Evolutionary conservation across 352 stramenopile species (phyloP).

Genomic region (Pythium sp.): DNA sequence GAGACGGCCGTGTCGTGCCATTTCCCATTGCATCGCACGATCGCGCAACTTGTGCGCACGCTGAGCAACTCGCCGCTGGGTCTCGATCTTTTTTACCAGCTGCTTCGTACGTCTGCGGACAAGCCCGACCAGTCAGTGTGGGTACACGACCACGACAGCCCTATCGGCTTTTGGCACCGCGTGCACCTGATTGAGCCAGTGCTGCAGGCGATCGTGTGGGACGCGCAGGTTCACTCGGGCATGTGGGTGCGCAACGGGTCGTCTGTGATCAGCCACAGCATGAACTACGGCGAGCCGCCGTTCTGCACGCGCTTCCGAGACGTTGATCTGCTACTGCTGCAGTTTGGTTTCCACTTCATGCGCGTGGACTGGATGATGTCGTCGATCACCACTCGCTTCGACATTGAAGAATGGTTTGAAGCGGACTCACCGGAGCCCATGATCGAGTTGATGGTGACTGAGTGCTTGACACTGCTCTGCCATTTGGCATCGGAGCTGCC

Average conservation of each 20-base stretch:
- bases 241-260: slow-evolving; percentile 86
- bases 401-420: slow-evolving; percentile 58
- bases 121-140: slow-evolving; percentile 38
- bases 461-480: slow-evolving; percentile 73
- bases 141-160: slow-evolving; percentile 52
- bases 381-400: slow-evolving; percentile 72
- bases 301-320: slow-evolving; percentile 84
- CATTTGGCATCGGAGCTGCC: slow-evolving; percentile 80
- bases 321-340: slow-evolving; percentile 74
- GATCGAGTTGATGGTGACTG: slow-evolving; percentile 74
- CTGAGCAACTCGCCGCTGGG: slow-evolving; percentile 56
- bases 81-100: slow-evolving; percentile 56
- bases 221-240: slow-evolving; percentile 79
- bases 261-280: slow-evolving; percentile 85
- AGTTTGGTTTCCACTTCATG: slow-evolving; percentile 74
- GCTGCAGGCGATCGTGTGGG: slow-evolving; percentile 83
- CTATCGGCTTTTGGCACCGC: slow-evolving; percentile 80
- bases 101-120: slow-evolving; percentile 36
- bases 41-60: slow-evolving; percentile 70
- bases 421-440: slow-evolving; percentile 32
- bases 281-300: slow-evolving; percentile 88
- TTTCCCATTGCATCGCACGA: slow-evolving; percentile 72
- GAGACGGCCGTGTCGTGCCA: slow-evolving; percentile 73
- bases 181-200: slow-evolving; percentile 76
- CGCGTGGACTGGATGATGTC: slow-evolving; percentile 76